These are phyloP conservation scores for Boletus rufocinnamomeus DNA, from an alignment of 768 basidiomycete species.

Conservation along the genomic window DNA sequence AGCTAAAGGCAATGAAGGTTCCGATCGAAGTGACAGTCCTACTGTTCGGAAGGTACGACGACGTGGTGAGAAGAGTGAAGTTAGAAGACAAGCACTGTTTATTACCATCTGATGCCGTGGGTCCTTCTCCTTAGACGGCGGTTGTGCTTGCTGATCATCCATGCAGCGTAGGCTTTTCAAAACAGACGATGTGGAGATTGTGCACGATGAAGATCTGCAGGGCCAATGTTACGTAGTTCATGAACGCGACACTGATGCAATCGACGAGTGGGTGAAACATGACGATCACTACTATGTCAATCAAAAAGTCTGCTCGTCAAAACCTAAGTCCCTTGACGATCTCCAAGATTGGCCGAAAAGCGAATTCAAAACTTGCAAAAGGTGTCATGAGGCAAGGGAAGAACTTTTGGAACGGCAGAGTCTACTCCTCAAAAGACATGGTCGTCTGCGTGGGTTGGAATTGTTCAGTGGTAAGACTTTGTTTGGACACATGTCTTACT, in stretches of 20 bases:
- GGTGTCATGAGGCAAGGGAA: conserved; percentile 41
- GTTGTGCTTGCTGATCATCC: conserved; percentile 13
- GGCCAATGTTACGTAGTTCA: conserved; percentile 56
- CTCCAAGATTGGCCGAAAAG: conserved; percentile 29
- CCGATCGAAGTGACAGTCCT: conserved; percentile 39
- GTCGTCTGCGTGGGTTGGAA: conserved; percentile 60
- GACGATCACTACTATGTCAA: conserved; percentile 63
- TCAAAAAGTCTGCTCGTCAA: conserved; percentile 28
- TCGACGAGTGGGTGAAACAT: conserved; percentile 45
- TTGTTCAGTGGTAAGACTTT: conserved; percentile 60
- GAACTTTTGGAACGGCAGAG: conserved; percentile 31
- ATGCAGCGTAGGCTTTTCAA: conserved; percentile 43
- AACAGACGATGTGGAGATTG: conserved; percentile 31
- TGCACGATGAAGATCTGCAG: conserved; percentile 44
- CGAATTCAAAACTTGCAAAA: conserved; percentile 40
- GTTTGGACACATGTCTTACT: background rate
- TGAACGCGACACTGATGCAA: conserved; percentile 33
- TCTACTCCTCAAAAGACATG: conserved; percentile 38
- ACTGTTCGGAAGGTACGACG: conserved; percentile 49
- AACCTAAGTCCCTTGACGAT: conserved; percentile 23
- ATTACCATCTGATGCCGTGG: conserved; percentile 47
- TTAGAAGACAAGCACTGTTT: conserved; percentile 14
- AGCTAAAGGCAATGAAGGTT: conserved; percentile 33
- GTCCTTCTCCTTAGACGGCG: conserved; percentile 3
- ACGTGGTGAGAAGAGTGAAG: conserved; percentile 33